Base-by-base conservation (phyloP, 345 rosid genomes). In the Eucalyptus brandiana region DNA sequence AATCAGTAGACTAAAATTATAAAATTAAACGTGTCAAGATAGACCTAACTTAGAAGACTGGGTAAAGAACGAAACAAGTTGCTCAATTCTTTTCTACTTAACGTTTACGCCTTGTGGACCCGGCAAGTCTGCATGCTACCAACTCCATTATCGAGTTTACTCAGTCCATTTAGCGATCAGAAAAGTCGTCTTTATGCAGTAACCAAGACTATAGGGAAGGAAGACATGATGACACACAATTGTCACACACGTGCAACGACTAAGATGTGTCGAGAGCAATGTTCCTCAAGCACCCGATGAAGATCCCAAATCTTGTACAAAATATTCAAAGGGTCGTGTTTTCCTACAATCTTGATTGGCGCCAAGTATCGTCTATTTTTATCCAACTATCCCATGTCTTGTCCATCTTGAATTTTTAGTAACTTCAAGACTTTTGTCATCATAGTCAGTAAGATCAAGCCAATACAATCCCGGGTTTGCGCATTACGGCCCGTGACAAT, bases 191-290 rank as follows among this genome's bases (percentile, higher is more conserved):
- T 18, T 69, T 9, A n/a, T n/a, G n/a, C n/a, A n/a, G n/a, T n/a
- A n/a, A n/a, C n/a, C n/a, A n/a, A n/a, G n/a, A 72, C 11, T 6
- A 10, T 0, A 24, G 1, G 26, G 8, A 37, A 9, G 81, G 8
- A 62, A n/a, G 30, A 76, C 85, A 6, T 21, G 42, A 53, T 19
- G 47, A 76, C 4, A 1, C 47, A 1, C 7, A 44, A 40, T 12
- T 23, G 47, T 76, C 85, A 12, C 47, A 76, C 45, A 21, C 12
- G 2, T 40, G 85, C 30, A 6, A 23, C 9, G 16, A 76, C 28
- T 12, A 6, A 76, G 83, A 21, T 12, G 8, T 76, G 47, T 76
- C 83, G 26, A 34, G 26, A 34, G 44, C 45, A 19, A 72, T 11
- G 9, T 21, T 40, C 9, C 47, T 76, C 30, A 19, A 76, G 85